phyloP scores from a whole-genome alignment of 805 yeast genomes.

The Hanseniaspora mollemarum region DNA sequence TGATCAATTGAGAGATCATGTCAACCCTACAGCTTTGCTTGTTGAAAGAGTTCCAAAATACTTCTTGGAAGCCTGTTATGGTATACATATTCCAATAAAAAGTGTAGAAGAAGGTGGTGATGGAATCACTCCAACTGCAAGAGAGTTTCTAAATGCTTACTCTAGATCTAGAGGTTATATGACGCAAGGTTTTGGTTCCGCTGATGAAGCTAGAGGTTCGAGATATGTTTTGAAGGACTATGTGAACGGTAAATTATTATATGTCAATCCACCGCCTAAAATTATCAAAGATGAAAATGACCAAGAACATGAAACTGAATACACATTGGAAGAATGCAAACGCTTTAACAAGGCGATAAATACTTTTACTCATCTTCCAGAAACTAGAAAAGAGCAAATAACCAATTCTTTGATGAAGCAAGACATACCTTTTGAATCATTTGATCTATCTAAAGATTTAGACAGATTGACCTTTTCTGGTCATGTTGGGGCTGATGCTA shows the following conservation, averaged over 20 bases:
- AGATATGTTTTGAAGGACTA: slow-evolving; percentile 87
- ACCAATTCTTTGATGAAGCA: slow-evolving; percentile 48
- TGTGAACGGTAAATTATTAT: slow-evolving; percentile 80
- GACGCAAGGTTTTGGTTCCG: slow-evolving; percentile 95
- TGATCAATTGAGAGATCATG: slow-evolving; percentile 85
- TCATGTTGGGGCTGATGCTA: slow-evolving; percentile 48
- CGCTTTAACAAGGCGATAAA: slow-evolving; percentile 70
- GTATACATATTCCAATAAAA: slow-evolving; percentile 72
- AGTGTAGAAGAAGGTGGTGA: slow-evolving; percentile 78
- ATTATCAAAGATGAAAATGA: slow-evolving; percentile 18
- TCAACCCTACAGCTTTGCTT: slow-evolving; percentile 78
- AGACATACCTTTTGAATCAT: slow-evolving; percentile 37
- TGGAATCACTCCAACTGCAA: slow-evolving; percentile 70
- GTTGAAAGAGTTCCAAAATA: slow-evolving; percentile 81
- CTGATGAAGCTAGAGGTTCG: slow-evolving; percentile 91
- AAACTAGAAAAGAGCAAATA: slow-evolving; percentile 61
- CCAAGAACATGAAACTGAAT: slow-evolving; percentile 41
- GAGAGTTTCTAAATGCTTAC: slow-evolving; percentile 79
- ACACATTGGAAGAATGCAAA: slow-evolving; percentile 41
- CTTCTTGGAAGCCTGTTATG: slow-evolving; percentile 82
- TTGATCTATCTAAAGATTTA: slow-evolving; percentile 61
- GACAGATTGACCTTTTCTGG: slow-evolving; percentile 65
- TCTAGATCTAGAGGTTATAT: slow-evolving; percentile 94
- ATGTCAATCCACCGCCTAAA: slow-evolving; percentile 79
- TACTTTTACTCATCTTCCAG: slow-evolving; percentile 53